Base-by-base conservation (phyloP, 2,329 filamentous ascomycete genomes). In the Fusarium sacchari region DNA sequence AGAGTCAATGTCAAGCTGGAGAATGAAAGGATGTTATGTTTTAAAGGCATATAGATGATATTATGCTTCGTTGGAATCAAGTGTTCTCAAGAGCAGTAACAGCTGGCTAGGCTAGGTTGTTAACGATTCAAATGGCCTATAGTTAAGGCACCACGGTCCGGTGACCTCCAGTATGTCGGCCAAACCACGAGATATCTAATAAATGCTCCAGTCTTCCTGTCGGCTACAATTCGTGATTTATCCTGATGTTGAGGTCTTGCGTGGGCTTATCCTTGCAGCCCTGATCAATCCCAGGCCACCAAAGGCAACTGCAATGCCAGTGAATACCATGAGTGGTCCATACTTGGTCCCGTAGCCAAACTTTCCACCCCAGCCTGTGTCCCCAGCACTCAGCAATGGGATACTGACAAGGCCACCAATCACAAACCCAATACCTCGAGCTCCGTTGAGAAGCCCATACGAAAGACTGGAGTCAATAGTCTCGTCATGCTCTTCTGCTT, bases 291-390 rank as follows among this genome's bases (percentile, higher is more conserved):
- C 42, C 12, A 59, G 34, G 32, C 56, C 56, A 36, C 56, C 56
- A 37, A 37, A 59, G 7, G 56, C 32, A 7, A 50, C 56, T 14
- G 56, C 12, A n/a, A 50, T 50, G 3, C 56, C 43, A 11, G 42
- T 50, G 22, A 59, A 59, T 10, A 50, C 32, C 42, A 59, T 59
- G 18, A 59, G 56, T 13, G 56, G 56, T 6, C 56, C 56, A 28
- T 59, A 59, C 32, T 59, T 59, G 7, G 56, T 59, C 9, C 56
- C 56, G 24, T 59, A 59, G 24, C 56, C 32, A 20, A 59, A 30
- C 13, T 24, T 36, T 14, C 24, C 56, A 10, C 56, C 56, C 56
- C 56, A 59, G 7, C 30, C 30, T 6, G 24, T n/a, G 9, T 59
- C 30, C 11, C 56, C 56, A 13, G 56, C 26, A 15, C 44, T 49